These are phyloP conservation scores for Podospora australis DNA, from an alignment of 495 filamentous ascomycete genomes.

Conservation along the genomic window DNA sequence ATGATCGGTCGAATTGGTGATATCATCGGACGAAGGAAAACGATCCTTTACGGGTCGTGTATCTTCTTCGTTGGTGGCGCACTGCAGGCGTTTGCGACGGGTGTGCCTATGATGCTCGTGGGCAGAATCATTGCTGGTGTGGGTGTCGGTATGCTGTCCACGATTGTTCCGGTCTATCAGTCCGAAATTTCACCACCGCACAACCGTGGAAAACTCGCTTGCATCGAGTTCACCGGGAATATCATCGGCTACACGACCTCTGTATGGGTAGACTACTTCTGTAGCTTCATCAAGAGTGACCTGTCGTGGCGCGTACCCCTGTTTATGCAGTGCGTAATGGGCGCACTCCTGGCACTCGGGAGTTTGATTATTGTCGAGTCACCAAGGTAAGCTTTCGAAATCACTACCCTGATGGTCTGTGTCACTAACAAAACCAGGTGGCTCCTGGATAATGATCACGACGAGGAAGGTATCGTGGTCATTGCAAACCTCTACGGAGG, in stretches of 20 bases:
- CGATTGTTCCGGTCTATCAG: conserved; percentile 96
- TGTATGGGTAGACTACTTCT: conserved; percentile 98
- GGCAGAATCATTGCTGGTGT: conserved; percentile 89
- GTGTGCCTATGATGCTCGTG: conserved; percentile 86
- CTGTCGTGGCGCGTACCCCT: conserved; percentile 88
- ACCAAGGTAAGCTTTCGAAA: conserved; percentile 57
- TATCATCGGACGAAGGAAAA: conserved; percentile 80
- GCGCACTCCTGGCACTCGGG: conserved; percentile 70
- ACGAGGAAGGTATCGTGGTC: conserved; percentile 96
- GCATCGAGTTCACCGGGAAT: conserved; percentile 97
- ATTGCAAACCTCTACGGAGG: conserved; percentile 96
- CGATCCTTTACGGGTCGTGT: conserved; percentile 88
- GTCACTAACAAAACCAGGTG: conserved; percentile 57
- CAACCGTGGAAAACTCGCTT: conserved; percentile 89
- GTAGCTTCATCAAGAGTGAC: conserved; percentile 78
- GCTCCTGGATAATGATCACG: conserved; percentile 95
- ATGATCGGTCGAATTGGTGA: conserved; percentile 87
- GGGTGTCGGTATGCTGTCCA: conserved; percentile 89
- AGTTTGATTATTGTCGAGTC: conserved; percentile 94
- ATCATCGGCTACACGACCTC: conserved; percentile 91
- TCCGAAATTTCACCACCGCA: conserved; percentile 97
- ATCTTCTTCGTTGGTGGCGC: conserved; percentile 89
- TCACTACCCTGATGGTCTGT: not conserved
- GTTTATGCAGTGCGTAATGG: conserved; percentile 92
- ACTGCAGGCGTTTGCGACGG: conserved; percentile 71